phyloP scores from a whole-genome alignment of 2,329 filamentous ascomycete genomes.

The Verticillium isaacii region DNA sequence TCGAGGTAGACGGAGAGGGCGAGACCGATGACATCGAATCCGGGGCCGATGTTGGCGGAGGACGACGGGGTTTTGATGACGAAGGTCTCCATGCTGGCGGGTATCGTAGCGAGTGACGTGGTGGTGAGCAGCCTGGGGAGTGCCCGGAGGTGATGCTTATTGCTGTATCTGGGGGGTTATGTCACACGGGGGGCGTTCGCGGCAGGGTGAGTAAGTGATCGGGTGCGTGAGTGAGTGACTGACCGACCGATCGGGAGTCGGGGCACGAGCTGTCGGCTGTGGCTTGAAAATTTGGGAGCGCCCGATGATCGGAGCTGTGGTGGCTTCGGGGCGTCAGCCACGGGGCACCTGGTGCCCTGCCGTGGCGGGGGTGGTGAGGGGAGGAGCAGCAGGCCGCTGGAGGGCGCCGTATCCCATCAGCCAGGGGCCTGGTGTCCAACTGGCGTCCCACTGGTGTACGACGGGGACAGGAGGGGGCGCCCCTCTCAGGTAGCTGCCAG shows the following conservation, averaged over 20 bases:
- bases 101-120: background rate
- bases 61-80: conserved; percentile 83
- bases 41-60: conserved; percentile 94
- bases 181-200: background rate
- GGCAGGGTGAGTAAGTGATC: background rate
- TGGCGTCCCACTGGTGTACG: too few species aligned
- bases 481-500: too few species aligned
- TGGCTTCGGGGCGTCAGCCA: background rate
- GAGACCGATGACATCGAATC: conserved; percentile 96
- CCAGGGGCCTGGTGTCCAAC: too few species aligned
- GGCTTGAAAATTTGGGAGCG: background rate
- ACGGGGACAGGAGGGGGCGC: too few species aligned
- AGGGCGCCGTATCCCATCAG: background rate
- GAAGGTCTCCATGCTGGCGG: conserved; percentile 51
- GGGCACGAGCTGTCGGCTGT: background rate
- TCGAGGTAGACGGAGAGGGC: conserved; percentile 93
- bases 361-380: too few species aligned
- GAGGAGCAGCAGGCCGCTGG: background rate
- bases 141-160: background rate
- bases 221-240: background rate
- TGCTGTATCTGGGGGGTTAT: background rate
- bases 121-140: background rate
- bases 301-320: background rate
- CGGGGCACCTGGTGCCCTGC: background rate
- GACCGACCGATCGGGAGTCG: background rate